Base-by-base conservation (phyloP, 768 basidiomycete species). In the Termitomyces sp. region DNA sequence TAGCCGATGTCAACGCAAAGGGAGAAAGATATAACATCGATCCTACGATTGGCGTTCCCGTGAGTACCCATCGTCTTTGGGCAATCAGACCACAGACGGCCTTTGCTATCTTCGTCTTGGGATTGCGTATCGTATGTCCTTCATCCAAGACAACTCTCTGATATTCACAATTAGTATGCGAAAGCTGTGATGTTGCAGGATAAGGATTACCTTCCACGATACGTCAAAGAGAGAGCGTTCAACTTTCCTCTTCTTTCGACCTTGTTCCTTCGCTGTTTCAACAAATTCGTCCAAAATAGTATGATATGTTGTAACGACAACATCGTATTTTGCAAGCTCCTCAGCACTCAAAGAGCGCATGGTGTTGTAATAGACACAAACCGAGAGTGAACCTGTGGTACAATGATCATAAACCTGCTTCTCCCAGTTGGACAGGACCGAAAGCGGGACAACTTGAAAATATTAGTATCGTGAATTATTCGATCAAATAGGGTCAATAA, bases 1-100 rank as follows among this genome's bases (percentile, higher is more conserved):
- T 10, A 37, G 12, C 32, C 7, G 26, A 42, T 26, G 44, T 59
- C 22, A 62, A 37, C 22, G 15, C 12, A 42, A 37, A 7, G 26
- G 45, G 30, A 41, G 3, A 46, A 24, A 35, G 10, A 14, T 22
- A 46, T 17, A 15, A 6, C 6, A 38, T 35, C 3, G 2, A 56
- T 70, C 89, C 71, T 68, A 95, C 90, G 56, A 97, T 95, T 0
- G 94, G 94, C 8, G 94, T 97, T 28, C 93, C 92, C 26, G 83
- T 84, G 51, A 91, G 71, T 4, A 83, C 80, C 90, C 90, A 93
- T 45, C 90, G 85, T 57, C 86, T 81, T 60, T 93, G 80, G 0
- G 86, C 87, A 17, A 70, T 69, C 22, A 93, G 71, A 17, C 68
- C 81, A 55, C 76, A 83, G 1, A 85, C 82, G 0, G 88, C 85